Conservation (phyloP, 2,329 filamentous ascomycete species). For the Chaetomium olivaceum region DNA sequence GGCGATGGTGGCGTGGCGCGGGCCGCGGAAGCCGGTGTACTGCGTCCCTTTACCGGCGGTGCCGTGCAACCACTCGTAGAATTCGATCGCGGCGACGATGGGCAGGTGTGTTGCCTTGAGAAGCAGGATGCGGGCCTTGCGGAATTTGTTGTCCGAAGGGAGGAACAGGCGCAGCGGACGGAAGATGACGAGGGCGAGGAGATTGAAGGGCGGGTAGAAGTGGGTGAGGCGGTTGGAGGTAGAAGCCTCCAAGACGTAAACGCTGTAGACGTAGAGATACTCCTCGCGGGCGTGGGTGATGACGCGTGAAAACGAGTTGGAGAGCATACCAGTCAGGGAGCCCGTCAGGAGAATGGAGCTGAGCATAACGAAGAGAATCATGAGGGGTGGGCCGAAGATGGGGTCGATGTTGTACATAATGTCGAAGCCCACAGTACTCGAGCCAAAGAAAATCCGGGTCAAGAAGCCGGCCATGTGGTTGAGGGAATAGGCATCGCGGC, state of each 20-base stretch:
- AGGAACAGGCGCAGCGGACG: constrained; percentile 71
- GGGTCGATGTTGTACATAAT: constrained; percentile 62
- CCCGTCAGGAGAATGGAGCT: constrained; percentile 79
- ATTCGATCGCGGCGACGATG: constrained; percentile 66
- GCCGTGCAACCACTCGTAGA: constrained; percentile 59
- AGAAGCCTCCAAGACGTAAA: constrained; percentile 65
- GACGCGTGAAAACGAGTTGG: constrained; percentile 69
- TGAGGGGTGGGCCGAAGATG: constrained; percentile 60
- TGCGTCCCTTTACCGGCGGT: constrained; percentile 40
- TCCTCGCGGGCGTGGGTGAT: constrained; percentile 69
- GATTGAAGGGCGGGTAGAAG: constrained; percentile 72
- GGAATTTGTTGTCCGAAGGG: constrained; percentile 62
- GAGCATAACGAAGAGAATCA: constrained; percentile 74
- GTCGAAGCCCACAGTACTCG: constrained; percentile 72
- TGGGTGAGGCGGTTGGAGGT: constrained; percentile 69
- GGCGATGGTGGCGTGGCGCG: constrained; percentile 35
- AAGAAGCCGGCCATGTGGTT: constrained; percentile 72
- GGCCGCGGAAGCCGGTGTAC: constrained; percentile 53
- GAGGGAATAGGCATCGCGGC: constrained; percentile 66
- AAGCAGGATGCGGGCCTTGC: constrained; percentile 61
- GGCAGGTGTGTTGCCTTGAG: constrained; percentile 66
- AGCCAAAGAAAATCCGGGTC: constrained; percentile 80
- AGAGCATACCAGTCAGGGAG: constrained; percentile 74
- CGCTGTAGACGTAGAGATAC: constrained; percentile 74
- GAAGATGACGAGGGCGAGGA: constrained; percentile 70